Evolutionary conservation across 352 stramenopile genomes (phyloP).

Genomic region (Phytophthora colocasiae): DNA sequence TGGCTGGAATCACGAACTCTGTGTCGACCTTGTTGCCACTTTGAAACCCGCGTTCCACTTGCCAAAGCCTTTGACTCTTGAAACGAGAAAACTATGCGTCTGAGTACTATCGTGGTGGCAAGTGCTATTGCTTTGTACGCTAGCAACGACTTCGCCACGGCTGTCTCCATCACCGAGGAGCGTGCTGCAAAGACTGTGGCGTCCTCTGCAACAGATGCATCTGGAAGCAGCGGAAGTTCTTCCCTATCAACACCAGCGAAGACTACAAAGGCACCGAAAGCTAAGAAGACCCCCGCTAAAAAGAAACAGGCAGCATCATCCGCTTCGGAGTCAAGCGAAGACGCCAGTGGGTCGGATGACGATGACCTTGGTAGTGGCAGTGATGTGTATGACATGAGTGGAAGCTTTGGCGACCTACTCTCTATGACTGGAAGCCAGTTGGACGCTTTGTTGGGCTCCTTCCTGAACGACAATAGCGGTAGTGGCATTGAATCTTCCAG

Average conservation of each 20-base stretch:
- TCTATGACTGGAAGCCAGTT: background rate
- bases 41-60: constrained; percentile 5
- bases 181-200: constrained; percentile 1
- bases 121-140: constrained; percentile 17
- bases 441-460: background rate
- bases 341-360: background rate
- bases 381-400: background rate
- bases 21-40: background rate
- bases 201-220: background rate
- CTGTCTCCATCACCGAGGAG: constrained; percentile 6
- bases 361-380: background rate
- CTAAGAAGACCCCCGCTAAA: background rate
- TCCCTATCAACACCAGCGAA: constrained; percentile 2
- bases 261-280: background rate
- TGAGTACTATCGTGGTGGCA: constrained; percentile 17
- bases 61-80: background rate
- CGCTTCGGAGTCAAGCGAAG: constrained; percentile 8
- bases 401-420: constrained; percentile 1
- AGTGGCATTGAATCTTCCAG: constrained; percentile 6
- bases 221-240: constrained; percentile 7
- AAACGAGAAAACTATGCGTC: constrained; percentile 17
- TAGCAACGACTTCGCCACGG: constrained; percentile 3
- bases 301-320: background rate
- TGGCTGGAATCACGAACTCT: background rate
- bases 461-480: constrained; percentile 3